Evolutionary conservation across 2,329 filamentous ascomycete species (phyloP), one percentile per base, ranked within the genome.

Genomic region (Fusarium clavum): DNA sequence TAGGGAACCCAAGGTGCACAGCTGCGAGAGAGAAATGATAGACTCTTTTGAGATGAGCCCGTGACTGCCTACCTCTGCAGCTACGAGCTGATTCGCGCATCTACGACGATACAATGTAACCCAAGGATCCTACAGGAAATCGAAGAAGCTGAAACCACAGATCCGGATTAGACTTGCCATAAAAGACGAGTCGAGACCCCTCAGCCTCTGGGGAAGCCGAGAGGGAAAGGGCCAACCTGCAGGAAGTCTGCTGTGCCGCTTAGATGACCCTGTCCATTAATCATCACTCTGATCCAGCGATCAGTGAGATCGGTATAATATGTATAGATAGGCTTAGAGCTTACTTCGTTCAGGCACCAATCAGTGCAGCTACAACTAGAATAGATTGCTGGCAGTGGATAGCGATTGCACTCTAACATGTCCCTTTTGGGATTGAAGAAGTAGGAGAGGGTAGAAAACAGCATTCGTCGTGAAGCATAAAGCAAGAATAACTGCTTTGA

Each of bases 31-130:
- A 14, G 30, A 16, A 16, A 7, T 8, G 14, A 16, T 14, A 34
- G 14, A 25, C 8, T 1, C 3, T 16, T 16, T 34, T 2, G 32
- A 9, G 14, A 34, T 18, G 3, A 11, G 5, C 2, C 32, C 9
- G 5, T 6, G 16, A n/a, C 5, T 1, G 1, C 32, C 0, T 18
- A 1, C 16, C 1, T 11, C 0, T 11, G 16, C 5, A 11, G 1
- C 16, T 6, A 38, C 32, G 18, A n/a, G 34, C 9, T 38, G 18
- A 38, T 38, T 38, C 34, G 34, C 18, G 34, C 9, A n/a, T 38
- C 34, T 38, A 38, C 34, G 34, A 38, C 7, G 10, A n/a, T 38
- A 12, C 18, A 38, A 12, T 38, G 34, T 38, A n/a, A 38, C 34
- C 34, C 10, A n/a, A 7, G 0, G 34, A 38, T 38, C 34, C 34